Percentiles rank a stretch among this genome's conserved stretches.
phyloP scores from a whole-genome alignment of 768 basidiomycete species.

The Tricholoma terreum region DNA sequence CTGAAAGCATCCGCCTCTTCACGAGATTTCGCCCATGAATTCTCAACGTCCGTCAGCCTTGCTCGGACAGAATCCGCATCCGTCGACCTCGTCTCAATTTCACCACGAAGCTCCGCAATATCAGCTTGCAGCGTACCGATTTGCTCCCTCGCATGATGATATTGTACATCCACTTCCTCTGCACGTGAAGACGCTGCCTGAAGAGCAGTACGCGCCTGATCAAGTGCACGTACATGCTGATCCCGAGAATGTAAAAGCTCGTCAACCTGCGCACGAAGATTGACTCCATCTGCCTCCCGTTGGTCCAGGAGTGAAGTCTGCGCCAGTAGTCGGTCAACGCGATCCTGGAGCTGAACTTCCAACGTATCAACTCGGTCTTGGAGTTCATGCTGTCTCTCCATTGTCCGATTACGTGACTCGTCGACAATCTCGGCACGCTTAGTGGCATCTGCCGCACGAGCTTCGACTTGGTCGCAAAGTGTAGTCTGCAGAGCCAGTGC shows the following conservation, averaged over 20 bases:
- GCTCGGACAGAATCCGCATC: constrained; percentile 71
- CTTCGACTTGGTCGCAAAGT: constrained; percentile 75
- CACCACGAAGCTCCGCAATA: constrained; percentile 72
- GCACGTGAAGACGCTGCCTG: constrained; percentile 72
- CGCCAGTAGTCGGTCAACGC: constrained; percentile 67
- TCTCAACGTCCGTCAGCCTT: constrained; percentile 78
- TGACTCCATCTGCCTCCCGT: constrained; percentile 72
- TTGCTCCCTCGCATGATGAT: constrained; percentile 67
- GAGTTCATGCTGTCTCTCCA: constrained; percentile 66
- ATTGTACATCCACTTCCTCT: constrained; percentile 73
- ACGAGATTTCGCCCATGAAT: constrained; percentile 86
- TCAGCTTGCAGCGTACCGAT: constrained; percentile 72
- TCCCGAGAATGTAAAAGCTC: constrained; percentile 70
- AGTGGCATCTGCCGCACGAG: constrained; percentile 68
- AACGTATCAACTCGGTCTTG: constrained; percentile 58
- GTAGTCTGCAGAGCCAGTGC: constrained; percentile 75
- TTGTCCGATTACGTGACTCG: constrained; percentile 58
- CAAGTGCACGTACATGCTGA: constrained; percentile 83
- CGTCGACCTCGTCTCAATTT: constrained; percentile 69
- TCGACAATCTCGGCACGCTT: constrained; percentile 77
- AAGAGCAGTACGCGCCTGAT: constrained; percentile 79
- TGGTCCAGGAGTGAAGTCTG: constrained; percentile 76
- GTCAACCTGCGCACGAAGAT: constrained; percentile 63
- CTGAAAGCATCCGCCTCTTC: constrained; percentile 92
- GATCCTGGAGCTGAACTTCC: constrained; percentile 70